Conservation (phyloP, 805 yeast species). For the Danielozyma ontarioensis region DNA sequence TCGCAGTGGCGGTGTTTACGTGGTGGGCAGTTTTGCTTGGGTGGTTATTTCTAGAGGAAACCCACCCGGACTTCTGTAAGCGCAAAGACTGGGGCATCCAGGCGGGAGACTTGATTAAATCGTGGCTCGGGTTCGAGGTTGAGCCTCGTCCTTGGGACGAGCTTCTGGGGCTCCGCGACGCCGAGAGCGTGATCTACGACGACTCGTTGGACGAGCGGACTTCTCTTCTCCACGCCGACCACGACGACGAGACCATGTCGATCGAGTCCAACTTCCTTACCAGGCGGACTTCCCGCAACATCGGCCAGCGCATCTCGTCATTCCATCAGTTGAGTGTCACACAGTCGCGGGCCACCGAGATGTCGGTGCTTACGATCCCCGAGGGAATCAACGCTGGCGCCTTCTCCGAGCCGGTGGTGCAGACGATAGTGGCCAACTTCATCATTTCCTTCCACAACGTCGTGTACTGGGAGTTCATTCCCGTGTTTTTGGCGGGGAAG, state of each 20-base stretch:
- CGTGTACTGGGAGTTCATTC: conserved; percentile 51
- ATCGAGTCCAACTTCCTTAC: not conserved
- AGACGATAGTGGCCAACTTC: conserved; percentile 32
- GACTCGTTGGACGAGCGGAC: not conserved
- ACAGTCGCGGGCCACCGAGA: not conserved
- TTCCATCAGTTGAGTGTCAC: not conserved
- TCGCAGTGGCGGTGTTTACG: conserved; percentile 26
- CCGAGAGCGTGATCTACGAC: not conserved
- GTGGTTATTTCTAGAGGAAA: conserved; percentile 34
- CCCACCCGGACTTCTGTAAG: conserved; percentile 20
- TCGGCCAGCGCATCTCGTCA: not conserved
- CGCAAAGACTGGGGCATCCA: conserved; percentile 28
- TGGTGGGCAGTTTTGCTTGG: conserved; percentile 22
- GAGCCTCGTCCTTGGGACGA: not conserved
- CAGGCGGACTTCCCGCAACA: not conserved
- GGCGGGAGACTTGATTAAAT: conserved; percentile 26
- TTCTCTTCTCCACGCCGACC: too few species aligned
- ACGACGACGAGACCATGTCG: not conserved
- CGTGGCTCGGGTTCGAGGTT: not conserved
- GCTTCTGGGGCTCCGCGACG: not conserved
- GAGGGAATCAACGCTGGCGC: conserved; percentile 8
- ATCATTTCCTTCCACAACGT: conserved; percentile 41
- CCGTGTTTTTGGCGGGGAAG: conserved; percentile 44
- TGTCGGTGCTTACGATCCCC: not conserved
- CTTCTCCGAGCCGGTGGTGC: conserved; percentile 27